phyloP scores from a whole-genome alignment of 202 grass and related monocot species.

The Saccharum hybrid region DNA sequence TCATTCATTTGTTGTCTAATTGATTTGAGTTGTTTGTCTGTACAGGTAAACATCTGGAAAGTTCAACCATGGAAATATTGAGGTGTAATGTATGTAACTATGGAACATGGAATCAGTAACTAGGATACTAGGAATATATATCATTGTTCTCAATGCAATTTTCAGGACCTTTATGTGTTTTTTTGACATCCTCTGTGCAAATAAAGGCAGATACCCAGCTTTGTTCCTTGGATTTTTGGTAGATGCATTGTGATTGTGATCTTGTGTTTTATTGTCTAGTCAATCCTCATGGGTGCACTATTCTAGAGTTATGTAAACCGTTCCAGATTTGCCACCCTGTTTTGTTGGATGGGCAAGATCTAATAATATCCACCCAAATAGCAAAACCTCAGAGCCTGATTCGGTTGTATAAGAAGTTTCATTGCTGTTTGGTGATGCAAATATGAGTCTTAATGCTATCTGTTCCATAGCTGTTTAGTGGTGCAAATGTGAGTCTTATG shows the following conservation, averaged over 20 bases:
- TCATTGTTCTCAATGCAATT: neutral
- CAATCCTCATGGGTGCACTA: neutral
- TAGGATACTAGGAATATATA: neutral
- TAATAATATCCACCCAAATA: too few relatives aligned
- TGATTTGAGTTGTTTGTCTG: neutral
- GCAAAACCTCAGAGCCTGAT: too few relatives aligned
- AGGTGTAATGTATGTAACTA: neutral
- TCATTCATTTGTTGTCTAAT: neutral
- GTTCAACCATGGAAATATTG: neutral
- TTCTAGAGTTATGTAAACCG: neutral
- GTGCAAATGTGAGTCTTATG: too few relatives aligned
- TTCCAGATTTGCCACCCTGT: too few relatives aligned
- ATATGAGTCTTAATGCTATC: too few relatives aligned
- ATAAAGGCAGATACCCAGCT: neutral
- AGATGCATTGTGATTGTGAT: neutral
- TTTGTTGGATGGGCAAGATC: too few relatives aligned
- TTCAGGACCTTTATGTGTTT: neutral
- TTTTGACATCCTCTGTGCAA: constrained; percentile 3
- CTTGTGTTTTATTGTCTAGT: neutral
- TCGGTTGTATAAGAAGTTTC: too few relatives aligned
- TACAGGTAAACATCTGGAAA: constrained; percentile 4
- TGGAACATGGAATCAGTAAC: neutral
- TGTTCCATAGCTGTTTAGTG: too few relatives aligned
- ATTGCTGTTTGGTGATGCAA: too few relatives aligned
- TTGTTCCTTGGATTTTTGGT: neutral